These are phyloP conservation scores for Alternaria conjuncta DNA, from an alignment of 2,329 filamentous ascomycete genomes.

Conservation along the genomic window DNA sequence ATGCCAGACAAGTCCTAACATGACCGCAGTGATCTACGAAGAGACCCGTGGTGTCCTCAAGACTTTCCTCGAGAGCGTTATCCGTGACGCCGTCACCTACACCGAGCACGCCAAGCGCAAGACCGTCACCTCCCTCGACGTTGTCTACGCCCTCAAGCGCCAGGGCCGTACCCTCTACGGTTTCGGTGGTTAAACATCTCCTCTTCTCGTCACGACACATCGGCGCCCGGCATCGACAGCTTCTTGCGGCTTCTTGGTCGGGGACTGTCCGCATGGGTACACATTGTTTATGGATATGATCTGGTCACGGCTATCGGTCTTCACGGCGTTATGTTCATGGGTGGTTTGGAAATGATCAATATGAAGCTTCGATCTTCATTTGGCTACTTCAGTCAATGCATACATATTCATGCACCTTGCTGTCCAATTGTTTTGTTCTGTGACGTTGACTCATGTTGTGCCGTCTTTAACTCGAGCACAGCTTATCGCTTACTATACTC, in stretches of 20 bases:
- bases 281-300: slow-evolving; percentile 36
- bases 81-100: slow-evolving; percentile 79
- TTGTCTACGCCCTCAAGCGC: slow-evolving; percentile 69
- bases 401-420: slow-evolving; percentile 10
- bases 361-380: slow-evolving; percentile 25
- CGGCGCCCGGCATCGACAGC: slow-evolving; percentile 13
- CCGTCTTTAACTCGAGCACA: neutral
- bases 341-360: slow-evolving; percentile 35
- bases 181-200: slow-evolving; percentile 77
- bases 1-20: slow-evolving; percentile 30
- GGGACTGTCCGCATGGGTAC: slow-evolving; percentile 25
- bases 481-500: neutral
- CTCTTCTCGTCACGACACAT: slow-evolving; percentile 22
- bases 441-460: neutral
- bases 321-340: slow-evolving; percentile 39
- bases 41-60: slow-evolving; percentile 79
- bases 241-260: slow-evolving; percentile 16
- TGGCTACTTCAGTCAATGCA: slow-evolving; percentile 39
- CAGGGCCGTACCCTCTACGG: slow-evolving; percentile 79
- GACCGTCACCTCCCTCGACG: slow-evolving; percentile 73
- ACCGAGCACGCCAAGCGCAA: slow-evolving; percentile 83
- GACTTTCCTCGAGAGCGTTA: slow-evolving; percentile 79
- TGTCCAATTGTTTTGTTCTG: neutral
- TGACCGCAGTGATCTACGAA: slow-evolving; percentile 72
- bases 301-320: slow-evolving; percentile 37